Evolutionary conservation across 1,139 yeast species (phyloP), one percentile per base, ranked within the genome.

Genomic region (Candida anutae): DNA sequence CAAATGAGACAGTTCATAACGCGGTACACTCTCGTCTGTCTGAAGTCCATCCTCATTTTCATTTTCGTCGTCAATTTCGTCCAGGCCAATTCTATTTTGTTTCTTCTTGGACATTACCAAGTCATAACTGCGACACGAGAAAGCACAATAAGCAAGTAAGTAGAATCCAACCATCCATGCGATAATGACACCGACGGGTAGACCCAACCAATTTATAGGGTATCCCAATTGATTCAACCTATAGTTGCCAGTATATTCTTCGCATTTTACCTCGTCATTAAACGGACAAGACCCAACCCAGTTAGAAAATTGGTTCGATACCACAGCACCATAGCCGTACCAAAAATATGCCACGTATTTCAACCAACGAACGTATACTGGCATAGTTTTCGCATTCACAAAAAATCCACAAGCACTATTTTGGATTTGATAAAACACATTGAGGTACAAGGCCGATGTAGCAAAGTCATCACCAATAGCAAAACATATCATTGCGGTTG

Each of bases 341-440:
- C 54, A 49, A 24, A 48, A 48, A 26, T 39, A 46, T 2, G 54
- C 50, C 24, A 46, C 23, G 23, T 47, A 49, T 28, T 49, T 49
- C 14, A 42, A 34, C 54, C 54, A 49, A 9, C 50, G 37, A 5
- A 49, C 53, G 26, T 49, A 49, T 3, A 48, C 50, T 1, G 54
- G 54, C 47, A 48, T 41, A 1, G 47, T 39, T n/a, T 37, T 37
- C 4, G 53, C 42, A 29, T 49, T 49, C 16, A 46, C 50, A 29
- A 49, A 49, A 32, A 39, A 49, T 2, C 54, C 54, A 34, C 50
- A 46, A 2, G 52, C 52, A 27, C 47, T 46, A 25, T 49, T 49
- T 28, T 49, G 53, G 15, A 49, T 28, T 24, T 49, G 54, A 28
- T 48, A 49, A 23, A 46, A 37, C 18, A 42, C 30, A 23, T 48